These are phyloP conservation scores for Peribolospora baueri DNA, from an alignment of 768 basidiomycete genomes.

Conservation along the genomic window DNA sequence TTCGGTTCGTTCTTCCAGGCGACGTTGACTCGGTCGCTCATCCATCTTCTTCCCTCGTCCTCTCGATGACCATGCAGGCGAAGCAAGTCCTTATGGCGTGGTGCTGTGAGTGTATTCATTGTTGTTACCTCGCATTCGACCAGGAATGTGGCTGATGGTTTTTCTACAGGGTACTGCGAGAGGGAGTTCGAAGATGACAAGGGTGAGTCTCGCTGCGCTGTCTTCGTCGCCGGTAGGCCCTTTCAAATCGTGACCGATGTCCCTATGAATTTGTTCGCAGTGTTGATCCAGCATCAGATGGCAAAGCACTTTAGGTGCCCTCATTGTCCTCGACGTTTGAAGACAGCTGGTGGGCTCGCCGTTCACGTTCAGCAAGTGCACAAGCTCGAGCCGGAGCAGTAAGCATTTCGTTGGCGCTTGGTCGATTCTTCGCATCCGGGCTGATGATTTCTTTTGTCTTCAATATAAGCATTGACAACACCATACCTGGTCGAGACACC, in stretches of 20 bases:
- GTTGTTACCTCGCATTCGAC: too few species aligned
- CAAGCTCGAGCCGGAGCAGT: conserved; percentile 92
- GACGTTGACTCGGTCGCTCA: too few species aligned
- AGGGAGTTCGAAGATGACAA: conserved; percentile 99
- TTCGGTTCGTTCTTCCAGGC: too few species aligned
- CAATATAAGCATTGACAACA: conserved; percentile 67
- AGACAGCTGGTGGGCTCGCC: conserved; percentile 89
- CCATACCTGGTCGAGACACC: conserved; percentile 81
- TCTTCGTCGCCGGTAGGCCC: background rate
- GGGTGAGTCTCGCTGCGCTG: conserved; percentile 28
- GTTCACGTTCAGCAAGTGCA: conserved; percentile 98
- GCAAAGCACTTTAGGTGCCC: conserved; percentile 98
- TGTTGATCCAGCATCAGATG: conserved; percentile 97
- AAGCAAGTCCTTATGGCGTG: too few species aligned
- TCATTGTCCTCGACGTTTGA: conserved; percentile 80
- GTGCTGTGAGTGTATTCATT: too few species aligned
- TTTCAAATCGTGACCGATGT: too few species aligned
- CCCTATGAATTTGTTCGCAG: conserved; percentile 21
- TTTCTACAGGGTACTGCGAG: conserved; percentile 29
- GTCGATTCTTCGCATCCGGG: background rate
- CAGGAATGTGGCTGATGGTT: too few species aligned
- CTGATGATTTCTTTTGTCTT: background rate
- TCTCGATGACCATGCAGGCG: too few species aligned
- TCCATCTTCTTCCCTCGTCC: too few species aligned
- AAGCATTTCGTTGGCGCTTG: conserved; percentile 13